phyloP scores from a whole-genome alignment of 352 stramenopile species.

The Globisporangium mamillatum region DNA sequence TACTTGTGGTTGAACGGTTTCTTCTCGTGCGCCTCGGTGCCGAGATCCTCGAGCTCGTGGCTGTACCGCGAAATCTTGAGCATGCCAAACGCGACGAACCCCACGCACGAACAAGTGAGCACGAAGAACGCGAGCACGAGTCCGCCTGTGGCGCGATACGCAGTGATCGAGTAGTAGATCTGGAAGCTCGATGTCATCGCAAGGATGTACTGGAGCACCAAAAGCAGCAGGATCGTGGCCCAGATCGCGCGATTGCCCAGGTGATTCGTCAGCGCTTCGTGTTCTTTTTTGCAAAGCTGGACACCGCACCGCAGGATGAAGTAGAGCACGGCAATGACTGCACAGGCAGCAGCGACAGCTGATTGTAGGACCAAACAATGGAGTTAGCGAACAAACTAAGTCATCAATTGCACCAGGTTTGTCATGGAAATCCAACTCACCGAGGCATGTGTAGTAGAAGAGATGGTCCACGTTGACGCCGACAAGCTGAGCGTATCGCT shows the following conservation, averaged over 20 bases:
- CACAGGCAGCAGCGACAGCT: constrained; percentile 26
- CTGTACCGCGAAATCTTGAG: constrained; percentile 37
- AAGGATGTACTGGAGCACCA: constrained; percentile 44
- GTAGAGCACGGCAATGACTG: constrained; percentile 31
- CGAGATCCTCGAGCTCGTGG: constrained; percentile 38
- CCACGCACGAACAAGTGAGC: constrained; percentile 27
- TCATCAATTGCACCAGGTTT: neutral
- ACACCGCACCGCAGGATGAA: constrained; percentile 27
- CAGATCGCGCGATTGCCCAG: constrained; percentile 45
- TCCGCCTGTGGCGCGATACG: constrained; percentile 16
- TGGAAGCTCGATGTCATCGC: constrained; percentile 50
- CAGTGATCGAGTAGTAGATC: constrained; percentile 30
- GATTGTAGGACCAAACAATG: neutral
- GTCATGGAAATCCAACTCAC: constrained; percentile 4
- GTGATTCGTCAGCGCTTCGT: constrained; percentile 14
- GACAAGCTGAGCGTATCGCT: constrained; percentile 35
- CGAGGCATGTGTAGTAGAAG: constrained; percentile 49
- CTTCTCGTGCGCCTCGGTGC: constrained; percentile 32
- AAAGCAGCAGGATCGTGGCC: constrained; percentile 34
- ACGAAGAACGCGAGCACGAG: constrained; percentile 33
- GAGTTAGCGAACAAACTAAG: neutral
- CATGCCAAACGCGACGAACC: constrained; percentile 36
- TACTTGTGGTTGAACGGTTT: constrained; percentile 45
- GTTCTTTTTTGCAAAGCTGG: constrained; percentile 20
- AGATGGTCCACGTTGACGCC: constrained; percentile 37